Conservation (phyloP, 306 rosid species). For the Phaseolus lunatus region DNA sequence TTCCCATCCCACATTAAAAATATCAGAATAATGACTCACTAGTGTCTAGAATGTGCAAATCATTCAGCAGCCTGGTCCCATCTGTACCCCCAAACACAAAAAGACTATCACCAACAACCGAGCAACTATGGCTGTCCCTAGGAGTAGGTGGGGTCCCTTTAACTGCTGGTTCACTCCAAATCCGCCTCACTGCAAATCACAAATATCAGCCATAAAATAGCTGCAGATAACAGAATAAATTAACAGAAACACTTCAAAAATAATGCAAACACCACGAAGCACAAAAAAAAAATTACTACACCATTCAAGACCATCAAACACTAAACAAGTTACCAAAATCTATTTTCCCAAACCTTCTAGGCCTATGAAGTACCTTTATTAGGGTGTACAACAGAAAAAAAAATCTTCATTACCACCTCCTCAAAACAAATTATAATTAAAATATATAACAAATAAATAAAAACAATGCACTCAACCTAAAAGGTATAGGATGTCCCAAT, state of each 20-base stretch:
- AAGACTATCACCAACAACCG: conserved; percentile 74
- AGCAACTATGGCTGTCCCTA: conserved; percentile 89
- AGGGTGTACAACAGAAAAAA: background rate
- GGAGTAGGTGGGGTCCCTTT: conserved; percentile 75
- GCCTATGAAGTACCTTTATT: background rate
- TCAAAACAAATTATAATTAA: background rate
- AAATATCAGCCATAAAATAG: conserved; percentile 32
- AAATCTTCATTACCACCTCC: background rate
- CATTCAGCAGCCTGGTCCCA: conserved; percentile 75
- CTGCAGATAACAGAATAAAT: background rate
- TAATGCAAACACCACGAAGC: background rate
- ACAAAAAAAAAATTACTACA: background rate
- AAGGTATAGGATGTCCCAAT: background rate
- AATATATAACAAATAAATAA: background rate
- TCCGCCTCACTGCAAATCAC: conserved; percentile 71
- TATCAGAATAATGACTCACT: conserved; percentile 55
- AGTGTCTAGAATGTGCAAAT: conserved; percentile 75
- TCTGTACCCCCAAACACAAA: conserved; percentile 92
- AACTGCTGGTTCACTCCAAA: conserved; percentile 72
- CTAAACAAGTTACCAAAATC: background rate
- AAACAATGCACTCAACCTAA: background rate
- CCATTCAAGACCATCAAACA: background rate
- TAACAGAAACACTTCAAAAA: background rate
- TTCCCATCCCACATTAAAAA: background rate
- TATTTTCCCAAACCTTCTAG: background rate